A percentile compares a stretch with the other conserved stretches of the same genome.
Conservation (phyloP, 108 stramenopile species). For the Nitzschia palea region DNA sequence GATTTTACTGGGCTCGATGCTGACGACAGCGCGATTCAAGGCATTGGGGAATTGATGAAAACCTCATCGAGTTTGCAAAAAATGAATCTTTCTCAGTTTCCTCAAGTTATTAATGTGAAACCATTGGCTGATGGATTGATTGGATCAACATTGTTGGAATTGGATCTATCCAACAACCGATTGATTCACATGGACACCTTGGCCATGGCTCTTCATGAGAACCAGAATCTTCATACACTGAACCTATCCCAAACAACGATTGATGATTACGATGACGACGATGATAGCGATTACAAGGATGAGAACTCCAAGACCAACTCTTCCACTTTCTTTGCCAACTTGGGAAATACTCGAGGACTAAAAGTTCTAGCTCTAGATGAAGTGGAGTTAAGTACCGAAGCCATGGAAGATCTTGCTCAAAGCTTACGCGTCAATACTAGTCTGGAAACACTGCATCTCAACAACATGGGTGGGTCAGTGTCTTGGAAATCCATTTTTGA, state of each 20-base stretch:
- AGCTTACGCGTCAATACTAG: constrained; percentile 1
- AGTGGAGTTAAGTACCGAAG: neutral
- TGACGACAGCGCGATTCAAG: neutral
- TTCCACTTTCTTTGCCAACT: neutral
- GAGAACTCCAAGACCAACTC: neutral
- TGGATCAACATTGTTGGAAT: neutral
- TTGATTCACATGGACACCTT: neutral
- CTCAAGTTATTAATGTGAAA: neutral
- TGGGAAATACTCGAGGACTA: neutral
- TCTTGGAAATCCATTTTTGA: neutral
- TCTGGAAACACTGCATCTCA: neutral
- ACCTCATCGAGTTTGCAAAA: neutral
- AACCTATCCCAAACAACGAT: neutral
- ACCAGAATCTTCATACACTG: neutral
- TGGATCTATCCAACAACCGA: constrained; percentile 9
- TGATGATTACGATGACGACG: neutral
- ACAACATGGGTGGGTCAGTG: neutral
- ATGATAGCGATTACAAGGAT: neutral
- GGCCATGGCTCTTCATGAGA: neutral
- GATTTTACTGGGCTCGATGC: constrained; percentile 6
- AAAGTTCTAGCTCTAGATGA: neutral
- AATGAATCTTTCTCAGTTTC: neutral
- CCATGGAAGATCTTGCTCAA: neutral
- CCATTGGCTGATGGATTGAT: neutral
- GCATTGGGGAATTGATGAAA: neutral